These are phyloP conservation scores for Parafenestella ontariensis DNA, from an alignment of 2,329 filamentous ascomycete genomes.

Conservation along the genomic window DNA sequence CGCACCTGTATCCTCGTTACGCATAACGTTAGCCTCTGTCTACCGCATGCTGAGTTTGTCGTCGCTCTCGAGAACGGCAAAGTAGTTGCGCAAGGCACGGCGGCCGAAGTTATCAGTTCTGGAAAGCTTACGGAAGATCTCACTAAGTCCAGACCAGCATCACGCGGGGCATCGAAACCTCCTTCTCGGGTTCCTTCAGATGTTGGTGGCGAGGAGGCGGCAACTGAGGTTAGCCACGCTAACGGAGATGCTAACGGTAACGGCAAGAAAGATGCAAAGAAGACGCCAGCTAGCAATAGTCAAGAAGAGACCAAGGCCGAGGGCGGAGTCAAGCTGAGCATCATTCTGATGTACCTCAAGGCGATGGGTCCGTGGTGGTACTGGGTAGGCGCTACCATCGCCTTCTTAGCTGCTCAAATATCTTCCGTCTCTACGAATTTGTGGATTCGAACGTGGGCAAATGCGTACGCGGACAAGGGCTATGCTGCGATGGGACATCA, in stretches of 20 bases:
- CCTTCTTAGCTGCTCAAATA: conserved; percentile 84
- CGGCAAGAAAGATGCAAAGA: conserved; percentile 40
- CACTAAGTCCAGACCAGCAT: conserved; percentile 74
- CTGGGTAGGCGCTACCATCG: conserved; percentile 77
- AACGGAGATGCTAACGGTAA: conserved; percentile 58
- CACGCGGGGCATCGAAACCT: conserved; percentile 72
- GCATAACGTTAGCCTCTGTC: conserved; percentile 89
- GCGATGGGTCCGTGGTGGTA: conserved; percentile 98
- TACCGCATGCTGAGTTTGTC: conserved; percentile 79
- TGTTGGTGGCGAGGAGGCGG: conserved; percentile 65
- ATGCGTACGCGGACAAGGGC: conserved; percentile 73
- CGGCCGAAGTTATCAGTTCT: conserved; percentile 80
- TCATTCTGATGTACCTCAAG: conserved; percentile 82
- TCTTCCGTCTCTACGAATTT: conserved; percentile 87
- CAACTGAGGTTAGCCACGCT: conserved; percentile 49
- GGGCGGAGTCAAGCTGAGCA: conserved; percentile 86
- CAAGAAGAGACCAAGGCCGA: conserved; percentile 76
- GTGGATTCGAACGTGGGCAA: conserved; percentile 96
- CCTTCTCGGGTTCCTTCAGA: conserved; percentile 82
- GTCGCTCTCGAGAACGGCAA: conserved; percentile 89
- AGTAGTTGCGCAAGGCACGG: conserved; percentile 75
- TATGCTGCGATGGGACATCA: conserved; percentile 37
- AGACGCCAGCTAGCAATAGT: conserved; percentile 59
- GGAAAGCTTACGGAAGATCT: conserved; percentile 89
- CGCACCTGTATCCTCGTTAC: conserved; percentile 95